Percentiles rank a stretch among this genome's conserved stretches.
These are phyloP conservation scores for Bryoglossum gracile DNA, from an alignment of 495 filamentous ascomycete species.

Conservation along the genomic window DNA sequence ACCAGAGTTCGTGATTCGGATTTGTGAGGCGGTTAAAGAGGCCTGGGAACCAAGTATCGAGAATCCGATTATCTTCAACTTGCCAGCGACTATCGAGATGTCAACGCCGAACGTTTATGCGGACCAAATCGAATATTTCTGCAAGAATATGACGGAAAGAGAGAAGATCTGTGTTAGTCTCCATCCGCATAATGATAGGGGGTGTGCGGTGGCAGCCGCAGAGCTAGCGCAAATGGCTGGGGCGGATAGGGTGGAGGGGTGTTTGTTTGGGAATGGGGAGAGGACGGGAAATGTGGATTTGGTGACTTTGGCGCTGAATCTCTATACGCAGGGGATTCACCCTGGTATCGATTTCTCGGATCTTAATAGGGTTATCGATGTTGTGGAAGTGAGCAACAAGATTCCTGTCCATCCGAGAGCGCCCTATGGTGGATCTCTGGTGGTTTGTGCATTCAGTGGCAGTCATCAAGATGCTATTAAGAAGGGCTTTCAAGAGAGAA, in stretches of 20 bases:
- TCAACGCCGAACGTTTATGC: conserved; percentile 93
- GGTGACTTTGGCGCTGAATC: conserved; percentile 88
- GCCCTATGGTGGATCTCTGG: conserved; percentile 84
- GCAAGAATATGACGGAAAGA: conserved; percentile 67
- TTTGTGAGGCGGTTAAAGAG: conserved; percentile 94
- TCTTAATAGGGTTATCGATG: conserved; percentile 77
- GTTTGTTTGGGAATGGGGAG: conserved; percentile 93
- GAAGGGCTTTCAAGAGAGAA: conserved; percentile 79
- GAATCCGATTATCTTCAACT: conserved; percentile 92
- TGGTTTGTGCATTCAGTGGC: conserved; percentile 83
- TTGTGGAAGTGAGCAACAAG: conserved; percentile 89
- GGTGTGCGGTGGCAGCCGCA: conserved; percentile 78
- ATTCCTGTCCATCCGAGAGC: conserved; percentile 85
- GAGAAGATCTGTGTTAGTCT: conserved; percentile 77
- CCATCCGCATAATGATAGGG: conserved; percentile 92
- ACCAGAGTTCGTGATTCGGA: conserved; percentile 71
- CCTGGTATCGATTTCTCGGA: conserved; percentile 90
- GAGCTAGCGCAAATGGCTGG: conserved; percentile 98
- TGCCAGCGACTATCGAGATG: conserved; percentile 96
- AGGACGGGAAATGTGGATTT: conserved; percentile 94
- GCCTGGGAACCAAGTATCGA: conserved; percentile 82
- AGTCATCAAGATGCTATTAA: conserved; percentile 97
- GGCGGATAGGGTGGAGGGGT: conserved; percentile 89
- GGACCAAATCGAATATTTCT: conserved; percentile 96
- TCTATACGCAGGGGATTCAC: conserved; percentile 91